Evolutionary conservation across 345 rosid genomes (phyloP).

Genomic region (Dipteronia dyeriana): DNA sequence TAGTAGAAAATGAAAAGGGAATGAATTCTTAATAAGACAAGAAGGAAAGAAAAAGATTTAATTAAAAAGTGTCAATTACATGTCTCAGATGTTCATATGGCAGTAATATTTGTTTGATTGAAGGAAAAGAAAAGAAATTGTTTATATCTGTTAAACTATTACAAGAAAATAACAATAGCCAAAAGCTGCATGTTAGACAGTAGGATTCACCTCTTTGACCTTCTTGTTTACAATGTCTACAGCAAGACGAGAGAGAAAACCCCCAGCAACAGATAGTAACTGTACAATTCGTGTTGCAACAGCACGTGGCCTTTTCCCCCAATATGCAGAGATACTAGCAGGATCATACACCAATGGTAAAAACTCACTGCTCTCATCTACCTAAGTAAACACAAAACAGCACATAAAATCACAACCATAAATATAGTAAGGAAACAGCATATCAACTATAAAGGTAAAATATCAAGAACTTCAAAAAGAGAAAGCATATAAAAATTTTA

Average conservation of each 20-base stretch:
- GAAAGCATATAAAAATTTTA: background rate
- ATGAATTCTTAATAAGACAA: background rate
- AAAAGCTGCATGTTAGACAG: constrained; percentile 13
- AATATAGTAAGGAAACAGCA: background rate
- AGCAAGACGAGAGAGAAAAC: constrained; percentile 80
- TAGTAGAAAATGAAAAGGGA: background rate
- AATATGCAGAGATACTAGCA: constrained; percentile 75
- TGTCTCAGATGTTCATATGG: background rate
- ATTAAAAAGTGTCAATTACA: background rate
- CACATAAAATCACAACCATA: constrained; percentile 19
- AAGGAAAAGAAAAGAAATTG: background rate
- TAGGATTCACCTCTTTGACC: constrained; percentile 70
- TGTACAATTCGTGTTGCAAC: constrained; percentile 85
- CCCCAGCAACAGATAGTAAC: constrained; percentile 88
- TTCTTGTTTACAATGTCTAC: constrained; percentile 78
- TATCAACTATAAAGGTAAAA: background rate
- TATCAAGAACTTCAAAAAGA: background rate
- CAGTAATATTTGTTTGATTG: background rate
- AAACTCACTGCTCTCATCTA: constrained; percentile 90
- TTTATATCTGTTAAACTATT: background rate
- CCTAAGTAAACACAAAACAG: constrained; percentile 37
- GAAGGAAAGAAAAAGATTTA: background rate
- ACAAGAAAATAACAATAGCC: background rate
- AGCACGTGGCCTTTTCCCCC: constrained; percentile 97
- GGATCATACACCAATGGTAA: constrained; percentile 93